These are phyloP conservation scores for Stagonosporopsis chrysanthemi DNA, from an alignment of 2,329 filamentous ascomycete species.

Conservation along the genomic window DNA sequence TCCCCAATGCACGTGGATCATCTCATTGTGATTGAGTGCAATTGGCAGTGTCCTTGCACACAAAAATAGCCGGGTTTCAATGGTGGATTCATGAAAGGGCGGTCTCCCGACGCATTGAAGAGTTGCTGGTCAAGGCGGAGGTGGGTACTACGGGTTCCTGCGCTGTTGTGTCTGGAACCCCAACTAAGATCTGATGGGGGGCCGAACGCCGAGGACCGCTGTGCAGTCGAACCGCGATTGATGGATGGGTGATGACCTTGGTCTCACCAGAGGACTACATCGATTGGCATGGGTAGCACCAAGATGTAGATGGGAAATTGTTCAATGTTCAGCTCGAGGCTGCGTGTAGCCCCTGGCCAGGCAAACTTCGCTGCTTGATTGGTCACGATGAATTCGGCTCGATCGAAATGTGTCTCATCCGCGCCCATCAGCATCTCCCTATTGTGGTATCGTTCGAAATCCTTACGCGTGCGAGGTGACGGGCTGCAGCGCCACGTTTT, in stretches of 20 bases:
- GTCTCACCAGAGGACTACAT: not conserved
- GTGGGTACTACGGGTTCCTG: conserved; percentile 17
- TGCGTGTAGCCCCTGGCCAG: not conserved
- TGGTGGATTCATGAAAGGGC: conserved; percentile 8
- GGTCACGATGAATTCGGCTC: not conserved
- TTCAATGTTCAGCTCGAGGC: conserved; percentile 9
- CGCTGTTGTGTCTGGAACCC: conserved; percentile 18
- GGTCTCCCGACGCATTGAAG: conserved; percentile 14
- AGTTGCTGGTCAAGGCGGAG: conserved; percentile 11
- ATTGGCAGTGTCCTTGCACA: conserved; percentile 4
- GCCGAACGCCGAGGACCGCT: conserved; percentile 13
- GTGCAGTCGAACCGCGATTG: not conserved
- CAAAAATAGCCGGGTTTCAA: conserved; percentile 6
- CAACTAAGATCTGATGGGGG: conserved; percentile 11
- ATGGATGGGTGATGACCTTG: not conserved
- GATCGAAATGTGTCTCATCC: not conserved
- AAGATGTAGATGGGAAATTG: not conserved
- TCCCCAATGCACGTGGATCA: not conserved
- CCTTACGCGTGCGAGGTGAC: not conserved
- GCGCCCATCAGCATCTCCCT: not conserved
- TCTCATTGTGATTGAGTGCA: not conserved
- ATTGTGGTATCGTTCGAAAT: conserved; percentile 8
- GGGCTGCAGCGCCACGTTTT: conserved; percentile 7
- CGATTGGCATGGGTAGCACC: not conserved
- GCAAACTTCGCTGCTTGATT: conserved; percentile 1